Evolutionary conservation across 2,329 filamentous ascomycete genomes (phyloP).

Genomic region (Penicillium occitanis): DNA sequence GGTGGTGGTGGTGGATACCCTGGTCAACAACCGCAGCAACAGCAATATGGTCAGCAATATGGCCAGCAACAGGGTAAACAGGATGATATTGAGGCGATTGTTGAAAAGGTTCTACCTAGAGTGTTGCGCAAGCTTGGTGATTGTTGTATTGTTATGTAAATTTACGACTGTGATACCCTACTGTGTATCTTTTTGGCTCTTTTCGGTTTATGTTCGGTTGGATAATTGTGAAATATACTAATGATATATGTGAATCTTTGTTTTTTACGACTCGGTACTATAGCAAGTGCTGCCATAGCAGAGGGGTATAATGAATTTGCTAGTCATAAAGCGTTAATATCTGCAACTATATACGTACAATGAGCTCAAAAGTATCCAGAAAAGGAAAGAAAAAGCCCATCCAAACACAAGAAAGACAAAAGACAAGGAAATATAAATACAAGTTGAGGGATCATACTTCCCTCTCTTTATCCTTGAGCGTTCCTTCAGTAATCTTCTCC

Average conservation of each 20-base stretch:
- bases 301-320: constrained; percentile 14
- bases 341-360: neutral
- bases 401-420: neutral
- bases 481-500: constrained; percentile 60
- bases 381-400: neutral
- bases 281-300: neutral
- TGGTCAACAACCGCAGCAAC: constrained; percentile 42
- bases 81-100: constrained; percentile 60
- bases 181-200: neutral
- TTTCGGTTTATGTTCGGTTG: neutral
- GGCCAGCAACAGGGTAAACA: constrained; percentile 45
- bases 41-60: constrained; percentile 36
- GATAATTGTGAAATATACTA: neutral
- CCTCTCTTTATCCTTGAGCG: constrained; percentile 31
- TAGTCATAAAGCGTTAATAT: constrained; percentile 1
- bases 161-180: neutral
- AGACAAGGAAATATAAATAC: neutral
- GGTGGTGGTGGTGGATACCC: constrained; percentile 39
- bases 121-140: constrained; percentile 64
- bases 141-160: constrained; percentile 75
- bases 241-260: neutral
- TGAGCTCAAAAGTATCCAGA: neutral
- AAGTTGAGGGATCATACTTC: neutral
- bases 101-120: constrained; percentile 61
- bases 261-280: neutral